Percentiles rank a stretch among this genome's conserved stretches.
phyloP scores from a whole-genome alignment of 2,329 filamentous ascomycete species.

The Raffaelea ambrosiae region DNA sequence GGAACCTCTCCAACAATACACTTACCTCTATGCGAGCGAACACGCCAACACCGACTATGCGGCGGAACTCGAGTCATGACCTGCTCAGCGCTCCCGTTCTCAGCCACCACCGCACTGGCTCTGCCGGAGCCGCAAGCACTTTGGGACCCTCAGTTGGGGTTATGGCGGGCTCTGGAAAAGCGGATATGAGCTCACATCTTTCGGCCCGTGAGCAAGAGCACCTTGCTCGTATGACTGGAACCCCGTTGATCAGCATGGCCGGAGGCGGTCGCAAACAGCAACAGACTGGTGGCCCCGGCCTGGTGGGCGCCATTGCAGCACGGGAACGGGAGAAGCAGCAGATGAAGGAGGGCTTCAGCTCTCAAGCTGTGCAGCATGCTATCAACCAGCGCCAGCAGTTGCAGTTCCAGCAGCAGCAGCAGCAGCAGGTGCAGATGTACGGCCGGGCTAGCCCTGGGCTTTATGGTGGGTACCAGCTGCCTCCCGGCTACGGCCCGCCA shows the following conservation, averaged over 20 bases:
- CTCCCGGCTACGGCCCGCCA: constrained; percentile 12
- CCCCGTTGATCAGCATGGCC: constrained; percentile 63
- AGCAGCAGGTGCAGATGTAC: constrained; percentile 15
- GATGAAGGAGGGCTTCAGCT: constrained; percentile 60
- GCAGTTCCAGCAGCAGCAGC: constrained; percentile 24
- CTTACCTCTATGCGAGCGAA: constrained; percentile 27
- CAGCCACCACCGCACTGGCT: constrained; percentile 41
- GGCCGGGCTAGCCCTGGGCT: constrained; percentile 3
- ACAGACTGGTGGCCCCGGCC: constrained; percentile 45
- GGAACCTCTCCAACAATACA: constrained; percentile 47
- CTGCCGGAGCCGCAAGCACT: constrained; percentile 46
- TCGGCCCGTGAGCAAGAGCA: constrained; percentile 84
- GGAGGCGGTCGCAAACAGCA: constrained; percentile 39
- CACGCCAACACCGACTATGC: constrained; percentile 34
- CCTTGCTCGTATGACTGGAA: constrained; percentile 72
- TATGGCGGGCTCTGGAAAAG: constrained; percentile 29
- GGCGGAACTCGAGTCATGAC: constrained; percentile 31
- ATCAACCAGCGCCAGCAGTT: constrained; percentile 55
- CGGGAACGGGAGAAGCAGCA: constrained; percentile 70
- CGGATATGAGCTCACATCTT: constrained; percentile 44
- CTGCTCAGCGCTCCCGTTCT: constrained; percentile 30
- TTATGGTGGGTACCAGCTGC: constrained; percentile 13
- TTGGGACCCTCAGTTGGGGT: constrained; percentile 23
- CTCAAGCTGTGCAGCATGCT: constrained; percentile 63
- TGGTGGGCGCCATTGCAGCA: constrained; percentile 72